Percentiles rank a stretch among this genome's conserved stretches.
Conservation (phyloP, 1,139 yeast species). For the Pichia sp. region DNA sequence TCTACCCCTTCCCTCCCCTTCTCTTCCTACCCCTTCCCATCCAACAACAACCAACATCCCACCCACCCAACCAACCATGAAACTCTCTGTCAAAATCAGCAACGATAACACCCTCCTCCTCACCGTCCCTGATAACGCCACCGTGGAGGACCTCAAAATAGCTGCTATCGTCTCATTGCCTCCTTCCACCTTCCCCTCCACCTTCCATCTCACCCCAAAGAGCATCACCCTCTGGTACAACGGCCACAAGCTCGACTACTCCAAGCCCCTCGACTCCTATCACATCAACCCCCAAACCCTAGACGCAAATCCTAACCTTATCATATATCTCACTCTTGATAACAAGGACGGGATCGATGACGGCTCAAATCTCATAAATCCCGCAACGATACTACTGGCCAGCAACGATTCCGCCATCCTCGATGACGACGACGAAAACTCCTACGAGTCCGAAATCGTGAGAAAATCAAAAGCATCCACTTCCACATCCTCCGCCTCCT, state of each 20-base stretch:
- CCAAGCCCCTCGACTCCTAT: conserved; percentile 27
- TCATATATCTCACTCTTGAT: conserved; percentile 42
- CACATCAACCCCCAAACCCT: conserved; percentile 25
- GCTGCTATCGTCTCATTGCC: conserved; percentile 46
- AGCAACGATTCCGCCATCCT: conserved; percentile 16
- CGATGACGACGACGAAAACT: conserved; percentile 20
- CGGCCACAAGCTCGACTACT: conserved; percentile 46
- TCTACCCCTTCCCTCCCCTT: background rate
- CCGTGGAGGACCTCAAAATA: conserved; percentile 47
- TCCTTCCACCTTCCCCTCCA: conserved; percentile 5
- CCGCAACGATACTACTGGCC: too few relatives aligned
- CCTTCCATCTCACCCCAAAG: conserved; percentile 13
- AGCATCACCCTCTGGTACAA: conserved; percentile 50
- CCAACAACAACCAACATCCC: background rate
- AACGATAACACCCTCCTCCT: conserved; percentile 6
- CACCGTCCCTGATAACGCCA: conserved; percentile 48
- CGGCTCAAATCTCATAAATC: background rate
- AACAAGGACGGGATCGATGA: background rate
- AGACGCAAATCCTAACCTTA: conserved; percentile 27
- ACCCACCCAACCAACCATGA: conserved; percentile 13
- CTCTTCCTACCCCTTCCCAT: background rate
- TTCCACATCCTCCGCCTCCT: background rate
- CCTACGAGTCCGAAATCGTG: conserved; percentile 2
- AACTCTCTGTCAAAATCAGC: conserved; percentile 24
- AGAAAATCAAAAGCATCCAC: conserved; percentile 16